Evolutionary conservation across 495 filamentous ascomycete species (phyloP), one percentile per base, ranked within the genome.

Genomic region (Penicillium soppii): DNA sequence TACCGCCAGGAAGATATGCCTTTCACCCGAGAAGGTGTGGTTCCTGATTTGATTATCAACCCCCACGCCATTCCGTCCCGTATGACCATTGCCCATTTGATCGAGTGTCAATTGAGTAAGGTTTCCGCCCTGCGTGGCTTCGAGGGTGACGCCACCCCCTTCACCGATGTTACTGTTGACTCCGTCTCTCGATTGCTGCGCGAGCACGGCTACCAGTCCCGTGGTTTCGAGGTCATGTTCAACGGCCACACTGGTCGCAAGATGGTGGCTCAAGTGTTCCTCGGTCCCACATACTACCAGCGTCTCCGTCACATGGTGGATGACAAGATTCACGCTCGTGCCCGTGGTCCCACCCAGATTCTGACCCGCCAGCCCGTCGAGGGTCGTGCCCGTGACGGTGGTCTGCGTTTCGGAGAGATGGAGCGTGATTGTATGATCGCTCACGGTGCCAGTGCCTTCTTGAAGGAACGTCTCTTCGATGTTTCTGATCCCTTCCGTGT

Each of bases 381-480:
- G 69, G 94, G 94, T 83, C 84, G 94, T 78, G 95, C 94, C 1
- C 81, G 94, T 75, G 94, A 99, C 69, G 94, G 94, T 80, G 94
- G 94, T 75, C 82, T 99, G 38, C 91, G 94, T 62, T 99, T 99
- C 81, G 94, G 94, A 83, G 94, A 99, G 80, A 99, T 99, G 94
- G 94, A 99, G 73, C 92, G 94, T 69, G 94, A 99, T 82, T 99
- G 94, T 74, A 97, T 99, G 95, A 97, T 99, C 70, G 88, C 95
- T 23, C 95, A 99, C 71, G 94, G 94, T 65, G 94, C 94, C 22
- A 91, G 89, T 54, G 84, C 91, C 4, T 97, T 99, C 82, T 76
- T 99, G 67, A 97, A 97, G 76, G 94, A 99, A 79, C 79, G 92
- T 54, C 75, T 99, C 54, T 97, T 99, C 58, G 92, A 97, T 68